Evolutionary conservation across 371 early-diverging fungal genomes (phyloP).

Genomic region (Syncephalastrum sp.): DNA sequence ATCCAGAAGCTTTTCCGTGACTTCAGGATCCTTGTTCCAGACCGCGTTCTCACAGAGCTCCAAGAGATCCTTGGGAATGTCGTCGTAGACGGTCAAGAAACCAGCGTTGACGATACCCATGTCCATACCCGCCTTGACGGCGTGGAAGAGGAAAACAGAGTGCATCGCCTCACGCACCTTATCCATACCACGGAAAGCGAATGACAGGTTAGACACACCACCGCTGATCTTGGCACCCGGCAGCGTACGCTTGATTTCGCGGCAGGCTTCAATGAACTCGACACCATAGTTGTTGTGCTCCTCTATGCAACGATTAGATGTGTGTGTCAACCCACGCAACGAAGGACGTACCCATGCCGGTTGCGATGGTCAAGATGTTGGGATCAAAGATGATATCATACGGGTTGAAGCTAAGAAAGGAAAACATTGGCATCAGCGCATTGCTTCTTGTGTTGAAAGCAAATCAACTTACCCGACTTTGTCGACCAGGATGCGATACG

Average conservation of each 20-base stretch:
- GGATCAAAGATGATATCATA: constrained; percentile 95
- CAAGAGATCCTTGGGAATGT: constrained; percentile 89
- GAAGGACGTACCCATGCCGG: constrained; percentile 68
- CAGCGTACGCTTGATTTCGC: constrained; percentile 72
- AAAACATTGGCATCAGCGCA: not conserved
- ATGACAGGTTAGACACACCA: constrained; percentile 93
- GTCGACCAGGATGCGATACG: constrained; percentile 84
- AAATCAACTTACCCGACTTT: constrained; percentile 57
- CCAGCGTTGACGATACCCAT: constrained; percentile 98
- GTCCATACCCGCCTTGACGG: constrained; percentile 90
- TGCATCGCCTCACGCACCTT: constrained; percentile 93
- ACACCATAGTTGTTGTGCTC: constrained; percentile 95
- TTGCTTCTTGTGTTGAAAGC: not conserved
- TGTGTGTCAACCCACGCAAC: not conserved
- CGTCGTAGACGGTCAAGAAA: constrained; percentile 90
- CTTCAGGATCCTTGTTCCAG: constrained; percentile 86
- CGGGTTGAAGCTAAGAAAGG: constrained; percentile 63
- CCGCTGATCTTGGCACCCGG: constrained; percentile 91
- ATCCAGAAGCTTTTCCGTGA: constrained; percentile 87
- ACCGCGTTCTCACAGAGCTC: constrained; percentile 89
- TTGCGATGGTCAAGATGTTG: constrained; percentile 93
- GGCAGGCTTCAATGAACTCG: constrained; percentile 84
- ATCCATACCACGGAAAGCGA: constrained; percentile 95
- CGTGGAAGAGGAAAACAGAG: constrained; percentile 90
- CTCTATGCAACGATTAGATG: constrained; percentile 34